Base-by-base conservation (phyloP, 2,329 filamentous ascomycete species). In the Trichoderma endophyticum region DNA sequence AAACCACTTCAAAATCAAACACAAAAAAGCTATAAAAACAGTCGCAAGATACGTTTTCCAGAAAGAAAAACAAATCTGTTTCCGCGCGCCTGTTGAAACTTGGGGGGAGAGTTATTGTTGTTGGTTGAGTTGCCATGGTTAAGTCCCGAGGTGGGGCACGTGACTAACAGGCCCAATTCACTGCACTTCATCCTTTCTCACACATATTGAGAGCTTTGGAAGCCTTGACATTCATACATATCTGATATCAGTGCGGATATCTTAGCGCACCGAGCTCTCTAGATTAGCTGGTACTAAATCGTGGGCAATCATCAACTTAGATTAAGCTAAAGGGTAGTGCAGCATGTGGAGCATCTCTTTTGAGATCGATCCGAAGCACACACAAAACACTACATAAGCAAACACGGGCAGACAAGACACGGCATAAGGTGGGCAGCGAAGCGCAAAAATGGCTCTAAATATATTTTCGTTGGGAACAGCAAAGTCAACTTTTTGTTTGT, bases 401-500 rank as follows among this genome's bases (percentile, higher is more conserved):
- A 24, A 48, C 24, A 48, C 7, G 36, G 3, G 1, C 2, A 4
- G 14, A 1, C 5, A 12, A 34, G 9, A 32, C 26, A 43, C 26
- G 57, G 9, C 14, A 8, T 12, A n/a, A 26, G 32, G 18, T 18
- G 11, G 12, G 32, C 24, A 69, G 9, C n/a, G 7, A 43, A 30
- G 56, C 18, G 43, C 48, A 63, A 56, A 43, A 57, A 32, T 48
- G 26, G 14, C 26, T 66, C 64, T 68, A 30, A 34, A 18, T 62
- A 61, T 65, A 69, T 77, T 43, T 43, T 73, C 73, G 73, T 76
- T 75, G 68, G 67, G 70, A 75, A 73, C 74, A 73, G 64, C 73
- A 73, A 21, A 72, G 73, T 74, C 69, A 63, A 76, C 74, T 77
- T 78, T 70, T 71, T 32, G 24, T 57, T 77, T 64, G 69, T 74